Percentiles rank a stretch among this genome's conserved stretches.
These are phyloP conservation scores for Peribolospora kevripleyi DNA, from an alignment of 768 basidiomycete species.

Conservation along the genomic window DNA sequence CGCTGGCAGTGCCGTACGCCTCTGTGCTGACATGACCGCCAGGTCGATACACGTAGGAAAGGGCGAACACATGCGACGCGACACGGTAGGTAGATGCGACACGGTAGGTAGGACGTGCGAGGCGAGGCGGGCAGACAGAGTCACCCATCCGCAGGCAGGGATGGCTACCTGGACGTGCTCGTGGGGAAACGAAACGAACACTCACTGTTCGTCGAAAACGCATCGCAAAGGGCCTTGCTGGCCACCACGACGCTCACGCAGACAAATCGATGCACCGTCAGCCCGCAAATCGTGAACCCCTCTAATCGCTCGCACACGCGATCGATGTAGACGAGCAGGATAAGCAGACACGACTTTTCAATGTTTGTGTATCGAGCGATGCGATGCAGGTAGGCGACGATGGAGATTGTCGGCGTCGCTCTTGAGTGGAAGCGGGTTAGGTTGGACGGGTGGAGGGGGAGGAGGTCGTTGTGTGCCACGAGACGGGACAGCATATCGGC, in stretches of 20 bases:
- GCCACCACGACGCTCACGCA: conserved; percentile 80
- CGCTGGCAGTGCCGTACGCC: no score
- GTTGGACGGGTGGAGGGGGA: conserved; percentile 66
- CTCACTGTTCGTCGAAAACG: conserved; percentile 65
- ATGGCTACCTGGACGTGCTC: no score
- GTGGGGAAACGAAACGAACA: no score
- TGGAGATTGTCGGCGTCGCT: conserved; percentile 59
- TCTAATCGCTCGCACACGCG: conserved; percentile 71
- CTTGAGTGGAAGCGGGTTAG: conserved; percentile 93
- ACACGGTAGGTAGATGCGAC: no score
- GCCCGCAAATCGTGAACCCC: conserved; percentile 73
- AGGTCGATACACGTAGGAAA: no score
- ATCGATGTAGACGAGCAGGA: conserved; percentile 74
- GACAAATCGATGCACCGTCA: conserved; percentile 93
- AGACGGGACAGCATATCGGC: conserved; percentile 92
- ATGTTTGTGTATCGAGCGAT: conserved; percentile 88
- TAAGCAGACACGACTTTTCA: conserved; percentile 62
- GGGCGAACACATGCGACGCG: no score
- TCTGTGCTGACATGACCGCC: no score
- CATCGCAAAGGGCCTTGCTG: conserved; percentile 83
- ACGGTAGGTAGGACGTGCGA: no score
- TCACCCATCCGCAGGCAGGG: no score
- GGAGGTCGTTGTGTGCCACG: conserved; percentile 85
- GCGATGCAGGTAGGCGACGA: conserved; percentile 78
- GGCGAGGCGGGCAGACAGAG: no score